A percentile compares a stretch with the other conserved stretches of the same genome.
Evolutionary conservation across 2,329 filamentous ascomycete species (phyloP).

Genomic region (Chrysoporthe puriensis): DNA sequence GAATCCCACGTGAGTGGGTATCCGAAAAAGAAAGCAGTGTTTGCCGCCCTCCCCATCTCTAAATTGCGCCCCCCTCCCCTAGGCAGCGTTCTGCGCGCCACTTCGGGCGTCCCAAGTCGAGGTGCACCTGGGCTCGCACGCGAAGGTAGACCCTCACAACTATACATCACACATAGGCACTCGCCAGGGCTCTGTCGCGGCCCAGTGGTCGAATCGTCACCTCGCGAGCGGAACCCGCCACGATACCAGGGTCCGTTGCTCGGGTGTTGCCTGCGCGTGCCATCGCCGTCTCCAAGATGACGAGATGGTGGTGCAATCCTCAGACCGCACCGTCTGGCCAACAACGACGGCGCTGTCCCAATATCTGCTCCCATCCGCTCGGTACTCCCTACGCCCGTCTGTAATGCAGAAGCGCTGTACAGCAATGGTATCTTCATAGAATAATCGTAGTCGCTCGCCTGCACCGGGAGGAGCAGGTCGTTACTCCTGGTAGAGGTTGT

Average conservation of each 20-base stretch:
- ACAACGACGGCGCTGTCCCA: neutral
- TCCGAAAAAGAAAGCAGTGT: conserved; percentile 3
- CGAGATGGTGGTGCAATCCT: conserved; percentile 3
- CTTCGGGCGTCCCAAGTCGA: neutral
- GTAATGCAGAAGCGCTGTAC: neutral
- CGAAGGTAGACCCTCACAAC: neutral
- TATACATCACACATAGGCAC: neutral
- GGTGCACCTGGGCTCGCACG: neutral
- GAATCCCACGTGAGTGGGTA: neutral
- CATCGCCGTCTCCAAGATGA: neutral
- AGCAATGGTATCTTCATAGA: conserved; percentile 18
- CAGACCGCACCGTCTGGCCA: neutral
- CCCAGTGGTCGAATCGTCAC: neutral
- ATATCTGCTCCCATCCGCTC: neutral
- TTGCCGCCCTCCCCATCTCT: neutral
- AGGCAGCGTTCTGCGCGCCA: neutral
- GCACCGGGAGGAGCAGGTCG: neutral
- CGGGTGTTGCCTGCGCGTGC: neutral
- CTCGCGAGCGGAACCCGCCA: neutral
- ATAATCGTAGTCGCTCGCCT: neutral
- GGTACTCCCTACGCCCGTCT: neutral
- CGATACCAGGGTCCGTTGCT: neutral
- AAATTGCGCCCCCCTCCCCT: neutral
- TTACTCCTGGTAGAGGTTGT: conserved; percentile 64
- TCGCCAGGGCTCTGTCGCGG: neutral